Conservation (phyloP, 2,329 filamentous ascomycete species). For the Colletotrichum godetiae region DNA sequence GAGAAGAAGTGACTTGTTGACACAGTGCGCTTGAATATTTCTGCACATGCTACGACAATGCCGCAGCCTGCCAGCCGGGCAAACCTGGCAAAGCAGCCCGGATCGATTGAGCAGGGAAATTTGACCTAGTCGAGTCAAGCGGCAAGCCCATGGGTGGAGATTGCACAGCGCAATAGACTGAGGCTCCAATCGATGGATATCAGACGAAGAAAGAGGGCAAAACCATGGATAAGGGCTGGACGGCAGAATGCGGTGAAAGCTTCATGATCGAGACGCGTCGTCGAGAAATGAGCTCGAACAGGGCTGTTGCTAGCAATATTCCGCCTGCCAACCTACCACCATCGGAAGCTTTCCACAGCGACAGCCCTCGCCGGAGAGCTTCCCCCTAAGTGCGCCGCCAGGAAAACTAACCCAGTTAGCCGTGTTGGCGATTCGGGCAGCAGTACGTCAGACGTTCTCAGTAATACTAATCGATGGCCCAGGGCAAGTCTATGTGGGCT, state of each 20-base stretch:
- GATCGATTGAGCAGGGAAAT: constrained; percentile 4
- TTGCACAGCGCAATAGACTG: neutral
- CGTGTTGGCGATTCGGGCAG: neutral
- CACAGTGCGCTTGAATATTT: neutral
- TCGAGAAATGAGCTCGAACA: no score
- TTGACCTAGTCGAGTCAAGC: constrained; percentile 3
- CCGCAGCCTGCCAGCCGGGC: constrained; percentile 11
- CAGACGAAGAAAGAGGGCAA: neutral
- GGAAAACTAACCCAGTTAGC: neutral
- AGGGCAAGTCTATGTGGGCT: neutral
- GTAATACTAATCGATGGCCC: neutral
- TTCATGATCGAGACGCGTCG: neutral
- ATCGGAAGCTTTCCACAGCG: neutral
- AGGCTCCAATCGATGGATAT: constrained; percentile 2
- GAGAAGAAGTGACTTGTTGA: constrained; percentile 11
- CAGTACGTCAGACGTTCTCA: neutral
- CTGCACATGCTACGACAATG: neutral
- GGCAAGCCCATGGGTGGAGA: neutral
- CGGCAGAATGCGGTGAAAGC: neutral
- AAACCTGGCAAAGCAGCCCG: constrained; percentile 13
- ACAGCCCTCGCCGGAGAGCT: neutral
- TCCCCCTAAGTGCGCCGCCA: neutral
- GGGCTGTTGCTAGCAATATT: neutral
- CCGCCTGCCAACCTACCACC: neutral
- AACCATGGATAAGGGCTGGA: neutral